Conservation (phyloP, 371 early-diverging fungal species). For the Funneliformis caledonium region DNA sequence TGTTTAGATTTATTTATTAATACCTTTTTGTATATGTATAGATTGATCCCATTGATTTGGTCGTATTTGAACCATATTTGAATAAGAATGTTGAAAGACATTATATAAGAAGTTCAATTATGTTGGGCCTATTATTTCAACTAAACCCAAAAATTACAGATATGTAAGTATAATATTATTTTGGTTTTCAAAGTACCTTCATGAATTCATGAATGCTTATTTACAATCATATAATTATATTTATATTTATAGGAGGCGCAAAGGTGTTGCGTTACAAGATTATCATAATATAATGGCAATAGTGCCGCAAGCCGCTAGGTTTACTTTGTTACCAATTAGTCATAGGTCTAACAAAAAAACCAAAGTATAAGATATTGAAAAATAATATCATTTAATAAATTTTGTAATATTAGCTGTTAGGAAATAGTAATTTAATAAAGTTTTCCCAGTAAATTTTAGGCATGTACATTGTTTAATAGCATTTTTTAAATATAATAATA, state of each 20-base stretch:
- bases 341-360: background rate
- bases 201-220: too few relatives aligned
- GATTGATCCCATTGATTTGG: slow-evolving; percentile 40
- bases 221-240: background rate
- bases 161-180: slow-evolving; percentile 23
- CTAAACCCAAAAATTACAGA: slow-evolving; percentile 34
- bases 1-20: background rate
- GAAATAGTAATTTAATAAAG: too few relatives aligned
- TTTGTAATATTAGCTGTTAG: too few relatives aligned
- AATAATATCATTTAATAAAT: too few relatives aligned
- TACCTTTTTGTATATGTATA: slow-evolving; percentile 4
- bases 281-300: slow-evolving; percentile 30
- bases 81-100: slow-evolving; percentile 39
- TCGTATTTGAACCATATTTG: slow-evolving; percentile 24
- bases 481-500: too few relatives aligned
- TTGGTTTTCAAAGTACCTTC: background rate
- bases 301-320: slow-evolving; percentile 25
- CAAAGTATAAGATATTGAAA: too few relatives aligned
- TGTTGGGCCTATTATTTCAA: slow-evolving; percentile 33
- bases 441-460: too few relatives aligned
- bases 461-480: too few relatives aligned
- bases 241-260: slow-evolving; percentile 2
- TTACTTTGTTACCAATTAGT: slow-evolving; percentile 35
- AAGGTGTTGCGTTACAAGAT: slow-evolving; percentile 33
- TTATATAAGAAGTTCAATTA: slow-evolving; percentile 28